Evolutionary conservation across 495 filamentous ascomycete genomes (phyloP).

Genomic region (Letharia lupina): DNA sequence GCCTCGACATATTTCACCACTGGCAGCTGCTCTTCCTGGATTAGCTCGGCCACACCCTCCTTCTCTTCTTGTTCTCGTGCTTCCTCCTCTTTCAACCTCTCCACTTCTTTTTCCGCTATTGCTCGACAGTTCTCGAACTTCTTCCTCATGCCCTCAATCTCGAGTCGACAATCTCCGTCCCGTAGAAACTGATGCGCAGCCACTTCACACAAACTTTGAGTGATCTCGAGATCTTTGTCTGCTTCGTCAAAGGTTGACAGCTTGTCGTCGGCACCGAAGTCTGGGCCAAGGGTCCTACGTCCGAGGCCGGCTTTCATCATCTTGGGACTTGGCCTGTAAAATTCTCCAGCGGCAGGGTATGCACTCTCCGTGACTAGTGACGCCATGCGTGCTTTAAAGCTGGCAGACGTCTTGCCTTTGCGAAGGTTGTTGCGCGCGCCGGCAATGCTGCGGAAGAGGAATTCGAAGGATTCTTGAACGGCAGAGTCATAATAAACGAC

Average conservation of each 20-base stretch:
- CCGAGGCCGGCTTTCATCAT: slow-evolving; percentile 9
- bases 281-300: slow-evolving; percentile 5
- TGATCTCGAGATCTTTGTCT: slow-evolving; percentile 68
- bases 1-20: slow-evolving; percentile 3
- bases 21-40: not conserved
- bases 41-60: slow-evolving; percentile 10
- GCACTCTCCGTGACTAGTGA: slow-evolving; percentile 16
- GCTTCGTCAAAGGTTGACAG: slow-evolving; percentile 52
- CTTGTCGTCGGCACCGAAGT: slow-evolving; percentile 5
- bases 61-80: slow-evolving; percentile 26
- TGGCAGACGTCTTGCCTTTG: slow-evolving; percentile 65
- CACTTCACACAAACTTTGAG: slow-evolving; percentile 71
- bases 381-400: slow-evolving; percentile 23
- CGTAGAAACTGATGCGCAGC: slow-evolving; percentile 82
- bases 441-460: slow-evolving; percentile 69
- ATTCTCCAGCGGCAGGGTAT: slow-evolving; percentile 1
- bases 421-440: slow-evolving; percentile 73
- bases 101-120: slow-evolving; percentile 36
- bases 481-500: slow-evolving; percentile 85
- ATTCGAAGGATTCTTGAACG: slow-evolving; percentile 71
- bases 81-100: slow-evolving; percentile 34
- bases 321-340: slow-evolving; percentile 16
- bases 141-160: slow-evolving; percentile 60
- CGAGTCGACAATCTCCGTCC: slow-evolving; percentile 67
- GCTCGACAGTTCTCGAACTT: slow-evolving; percentile 39